Conservation (phyloP, 1,139 yeast genomes). For the Saccharomyces hybrid region DNA sequence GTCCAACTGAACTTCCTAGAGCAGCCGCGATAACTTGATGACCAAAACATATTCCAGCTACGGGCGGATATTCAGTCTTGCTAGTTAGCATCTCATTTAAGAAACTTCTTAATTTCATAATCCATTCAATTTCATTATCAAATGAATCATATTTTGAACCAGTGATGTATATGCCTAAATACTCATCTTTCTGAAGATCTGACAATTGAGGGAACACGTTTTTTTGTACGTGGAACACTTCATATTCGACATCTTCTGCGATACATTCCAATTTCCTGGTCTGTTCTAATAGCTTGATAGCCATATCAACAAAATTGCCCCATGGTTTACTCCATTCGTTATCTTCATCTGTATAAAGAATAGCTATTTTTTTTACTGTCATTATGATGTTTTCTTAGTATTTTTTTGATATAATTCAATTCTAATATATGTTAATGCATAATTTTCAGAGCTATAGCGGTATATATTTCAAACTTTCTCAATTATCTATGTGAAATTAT, state of each 20-base stretch:
- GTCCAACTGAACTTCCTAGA: slow-evolving; percentile 51
- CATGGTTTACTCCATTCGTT: slow-evolving; percentile 19
- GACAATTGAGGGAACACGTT: slow-evolving; percentile 23
- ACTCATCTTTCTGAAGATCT: slow-evolving; percentile 10
- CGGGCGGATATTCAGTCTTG: slow-evolving; percentile 29
- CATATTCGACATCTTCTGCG: slow-evolving; percentile 13
- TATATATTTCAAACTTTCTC: background rate
- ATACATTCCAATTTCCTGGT: slow-evolving; percentile 9
- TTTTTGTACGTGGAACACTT: slow-evolving; percentile 15
- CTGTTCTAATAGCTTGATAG: slow-evolving; percentile 14
- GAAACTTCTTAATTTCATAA: slow-evolving; percentile 36
- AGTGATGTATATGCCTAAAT: slow-evolving; percentile 40
- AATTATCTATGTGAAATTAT: background rate
- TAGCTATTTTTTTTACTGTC: slow-evolving; percentile 17
- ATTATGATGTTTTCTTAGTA: background rate
- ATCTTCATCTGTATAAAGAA: slow-evolving; percentile 24
- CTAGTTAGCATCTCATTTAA: slow-evolving; percentile 25
- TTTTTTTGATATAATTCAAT: background rate
- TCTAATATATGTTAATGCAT: background rate
- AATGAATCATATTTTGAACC: slow-evolving; percentile 52
- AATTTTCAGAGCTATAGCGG: background rate
- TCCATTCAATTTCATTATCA: slow-evolving; percentile 39
- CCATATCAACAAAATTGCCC: slow-evolving; percentile 25
- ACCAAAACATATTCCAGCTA: slow-evolving; percentile 75
- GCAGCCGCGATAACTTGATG: slow-evolving; percentile 70